Evolutionary conservation across 1,284 basidiomycete genomes (phyloP), one percentile per base, ranked within the genome.

Genomic region (Austroboletus rostrupii): DNA sequence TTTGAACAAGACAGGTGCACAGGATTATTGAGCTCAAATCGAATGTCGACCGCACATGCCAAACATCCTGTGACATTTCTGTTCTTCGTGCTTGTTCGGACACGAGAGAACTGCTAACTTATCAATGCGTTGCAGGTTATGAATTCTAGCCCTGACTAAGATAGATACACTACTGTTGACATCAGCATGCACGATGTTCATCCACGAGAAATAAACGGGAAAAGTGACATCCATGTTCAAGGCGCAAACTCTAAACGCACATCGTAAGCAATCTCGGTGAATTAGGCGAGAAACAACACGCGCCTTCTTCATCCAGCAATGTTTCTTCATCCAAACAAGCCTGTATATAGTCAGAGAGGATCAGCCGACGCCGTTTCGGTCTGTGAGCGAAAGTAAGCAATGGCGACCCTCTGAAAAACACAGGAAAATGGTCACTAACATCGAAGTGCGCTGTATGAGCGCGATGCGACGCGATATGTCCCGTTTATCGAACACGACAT

Each of bases 311-410:
- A 60, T 92, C 83, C 46, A 93, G 73, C 36, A 93, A 66, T 0
- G 89, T 91, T 42, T 75, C 79, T 64, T 94, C 90, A 17, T 90
- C 89, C 28, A 92, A 60, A 62, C 87, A 91, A 12, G 84, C 86
- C 42, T 78, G 70, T 33, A 95, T 79, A 66, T 81, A 95, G 48
- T 88, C 85, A 1, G 83, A 76, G 43, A 92, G 72, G 10, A 94
- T 79, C 6, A 94, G 76, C 59, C 90, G 79, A 47, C 89, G 82
- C 31, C 83, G 80, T 67, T 89, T 92, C 2, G 90, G 88, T 60
- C 91, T 75, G 55, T 10, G 44, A 11, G 10, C 12, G 12, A 23
- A 3, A 5, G 7, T 14, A 16, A 35, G 10, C 33, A n/a, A 50
- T 20, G 51, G 29, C 26, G 48, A 54, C 40, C 17, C 10, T 14